These are phyloP conservation scores for Fusarium duplospermum DNA, from an alignment of 2,329 filamentous ascomycete genomes.

Conservation along the genomic window DNA sequence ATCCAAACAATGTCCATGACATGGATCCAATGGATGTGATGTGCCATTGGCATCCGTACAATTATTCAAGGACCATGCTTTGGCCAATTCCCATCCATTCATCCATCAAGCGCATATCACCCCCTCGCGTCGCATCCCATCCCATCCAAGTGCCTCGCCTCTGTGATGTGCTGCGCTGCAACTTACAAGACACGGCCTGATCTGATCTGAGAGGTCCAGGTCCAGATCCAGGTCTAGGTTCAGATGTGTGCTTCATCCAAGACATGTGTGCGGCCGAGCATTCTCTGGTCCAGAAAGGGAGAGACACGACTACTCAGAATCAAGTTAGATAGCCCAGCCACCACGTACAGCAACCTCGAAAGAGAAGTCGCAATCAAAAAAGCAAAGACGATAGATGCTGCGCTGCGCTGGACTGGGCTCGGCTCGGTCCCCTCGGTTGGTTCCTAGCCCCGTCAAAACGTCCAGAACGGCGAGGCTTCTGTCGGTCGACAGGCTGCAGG, in stretches of 20 bases:
- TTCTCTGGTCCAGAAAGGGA: constrained; percentile 20
- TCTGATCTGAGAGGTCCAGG: not conserved
- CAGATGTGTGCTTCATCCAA: constrained; percentile 3
- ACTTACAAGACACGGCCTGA: constrained; percentile 3
- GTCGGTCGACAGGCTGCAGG: constrained; percentile 26
- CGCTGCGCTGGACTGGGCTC: not conserved
- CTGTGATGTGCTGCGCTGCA: not conserved
- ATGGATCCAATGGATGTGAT: not conserved
- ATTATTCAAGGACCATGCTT: not conserved
- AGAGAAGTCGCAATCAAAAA: constrained; percentile 13
- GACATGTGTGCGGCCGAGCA: constrained; percentile 21
- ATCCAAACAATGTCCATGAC: not conserved
- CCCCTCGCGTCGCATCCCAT: constrained; percentile 28
- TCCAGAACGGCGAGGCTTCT: constrained; percentile 12
- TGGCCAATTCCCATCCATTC: constrained; percentile 9
- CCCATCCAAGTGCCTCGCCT: not conserved
- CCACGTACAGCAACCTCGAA: not conserved
- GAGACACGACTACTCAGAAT: constrained; percentile 6
- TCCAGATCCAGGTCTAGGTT: constrained; percentile 14
- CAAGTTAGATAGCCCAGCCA: not conserved
- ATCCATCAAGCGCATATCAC: not conserved
- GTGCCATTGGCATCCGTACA: not conserved
- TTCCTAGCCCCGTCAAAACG: constrained; percentile 4
- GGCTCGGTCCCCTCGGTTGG: constrained; percentile 28
- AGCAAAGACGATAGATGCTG: constrained; percentile 16